phyloP scores from a whole-genome alignment of 306 rosid species.

The Lotus japonicus region DNA sequence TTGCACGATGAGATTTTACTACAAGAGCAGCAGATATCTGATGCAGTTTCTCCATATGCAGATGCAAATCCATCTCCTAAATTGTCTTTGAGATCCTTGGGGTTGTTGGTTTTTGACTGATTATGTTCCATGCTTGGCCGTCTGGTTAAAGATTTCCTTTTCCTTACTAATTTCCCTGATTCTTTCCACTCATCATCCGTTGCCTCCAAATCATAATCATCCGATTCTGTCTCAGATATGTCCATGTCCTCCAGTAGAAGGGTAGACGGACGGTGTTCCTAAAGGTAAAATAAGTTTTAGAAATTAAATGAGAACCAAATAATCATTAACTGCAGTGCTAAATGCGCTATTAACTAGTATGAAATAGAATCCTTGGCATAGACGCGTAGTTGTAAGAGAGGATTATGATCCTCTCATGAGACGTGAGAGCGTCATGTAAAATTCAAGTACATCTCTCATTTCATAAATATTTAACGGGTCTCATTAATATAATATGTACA shows the following conservation, averaged over 20 bases:
- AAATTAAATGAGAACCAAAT: background rate
- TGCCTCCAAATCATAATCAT: constrained; percentile 33
- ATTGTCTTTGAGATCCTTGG: constrained; percentile 26
- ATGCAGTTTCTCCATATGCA: constrained; percentile 6
- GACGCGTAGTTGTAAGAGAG: background rate
- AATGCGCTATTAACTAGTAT: background rate
- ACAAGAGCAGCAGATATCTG: constrained; percentile 60
- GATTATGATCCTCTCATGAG: too few species aligned
- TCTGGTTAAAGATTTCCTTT: constrained; percentile 35
- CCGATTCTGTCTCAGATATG: constrained; percentile 52
- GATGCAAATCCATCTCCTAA: constrained; percentile 24
- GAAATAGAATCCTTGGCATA: background rate
- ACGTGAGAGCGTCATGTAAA: too few species aligned
- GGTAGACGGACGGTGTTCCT: constrained; percentile 58
- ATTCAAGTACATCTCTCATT: too few species aligned
- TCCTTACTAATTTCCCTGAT: constrained; percentile 26
- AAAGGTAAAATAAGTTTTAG: background rate
- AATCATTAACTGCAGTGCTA: background rate
- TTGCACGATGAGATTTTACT: constrained; percentile 62
- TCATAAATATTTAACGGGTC: too few species aligned
- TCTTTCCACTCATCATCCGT: constrained; percentile 43
- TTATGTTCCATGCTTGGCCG: constrained; percentile 20
- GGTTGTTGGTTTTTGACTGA: constrained; percentile 6
- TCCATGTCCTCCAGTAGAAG: constrained; percentile 73
- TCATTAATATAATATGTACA: too few species aligned